phyloP scores from a whole-genome alignment of 2,329 filamentous ascomycete species.

The Monosporascus cannonballus region DNA sequence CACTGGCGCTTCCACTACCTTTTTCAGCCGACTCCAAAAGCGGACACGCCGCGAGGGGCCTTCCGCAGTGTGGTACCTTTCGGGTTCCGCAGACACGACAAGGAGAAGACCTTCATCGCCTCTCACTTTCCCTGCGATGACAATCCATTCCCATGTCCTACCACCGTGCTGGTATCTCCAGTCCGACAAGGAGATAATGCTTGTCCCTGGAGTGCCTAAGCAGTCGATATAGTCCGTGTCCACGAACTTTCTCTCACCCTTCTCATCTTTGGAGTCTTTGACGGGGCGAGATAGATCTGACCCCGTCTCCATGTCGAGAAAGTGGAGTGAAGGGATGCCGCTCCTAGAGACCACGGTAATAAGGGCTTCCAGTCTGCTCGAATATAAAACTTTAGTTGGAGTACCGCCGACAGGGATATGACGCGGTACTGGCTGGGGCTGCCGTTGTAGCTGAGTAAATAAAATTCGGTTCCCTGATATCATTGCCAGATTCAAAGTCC shows the following conservation, averaged over 20 bases:
- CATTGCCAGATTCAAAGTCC: slow-evolving; percentile 41
- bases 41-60: slow-evolving; percentile 31
- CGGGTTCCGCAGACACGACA: slow-evolving; percentile 44
- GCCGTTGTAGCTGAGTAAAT: slow-evolving; percentile 43
- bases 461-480: slow-evolving; percentile 45
- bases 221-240: slow-evolving; percentile 45
- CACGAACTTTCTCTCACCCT: slow-evolving; percentile 24
- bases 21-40: slow-evolving; percentile 50
- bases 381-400: slow-evolving; percentile 49
- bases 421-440: slow-evolving; percentile 25
- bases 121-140: slow-evolving; percentile 44
- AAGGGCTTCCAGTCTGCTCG: slow-evolving; percentile 43
- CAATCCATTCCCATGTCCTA: slow-evolving; percentile 56
- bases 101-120: slow-evolving; percentile 43
- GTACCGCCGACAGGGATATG: slow-evolving; percentile 30
- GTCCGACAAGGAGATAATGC: slow-evolving; percentile 54
- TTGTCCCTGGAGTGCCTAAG: slow-evolving; percentile 51
- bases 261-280: slow-evolving; percentile 9
- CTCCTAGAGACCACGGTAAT: slow-evolving; percentile 44
- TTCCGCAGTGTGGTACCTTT: slow-evolving; percentile 14
- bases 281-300: slow-evolving; percentile 41
- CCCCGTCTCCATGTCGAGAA: slow-evolving; percentile 52
- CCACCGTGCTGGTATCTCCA: slow-evolving; percentile 55
- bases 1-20: slow-evolving; percentile 41
- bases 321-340: slow-evolving; percentile 43